These are phyloP conservation scores for Microthyrium microscopicum DNA, from an alignment of 2,329 filamentous ascomycete species.

Conservation along the genomic window DNA sequence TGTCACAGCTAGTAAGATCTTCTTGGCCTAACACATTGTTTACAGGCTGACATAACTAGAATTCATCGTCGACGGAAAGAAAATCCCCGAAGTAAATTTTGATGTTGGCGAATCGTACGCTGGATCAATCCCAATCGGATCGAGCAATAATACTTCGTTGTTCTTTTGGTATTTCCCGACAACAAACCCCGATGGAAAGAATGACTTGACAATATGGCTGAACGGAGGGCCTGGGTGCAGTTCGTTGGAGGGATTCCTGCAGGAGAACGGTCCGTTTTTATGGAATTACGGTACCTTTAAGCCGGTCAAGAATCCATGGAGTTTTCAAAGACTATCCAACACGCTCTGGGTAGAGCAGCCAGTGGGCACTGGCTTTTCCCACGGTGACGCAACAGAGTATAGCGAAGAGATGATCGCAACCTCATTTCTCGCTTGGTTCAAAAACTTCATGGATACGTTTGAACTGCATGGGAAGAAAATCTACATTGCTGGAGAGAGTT, in stretches of 20 bases:
- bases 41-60: too few relatives aligned
- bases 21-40: too few relatives aligned
- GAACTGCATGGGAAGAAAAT: constrained; percentile 48
- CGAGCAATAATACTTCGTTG: constrained; percentile 28
- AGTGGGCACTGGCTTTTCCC: constrained; percentile 50
- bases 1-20: too few relatives aligned
- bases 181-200: constrained; percentile 26
- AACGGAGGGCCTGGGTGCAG: constrained; percentile 29
- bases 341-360: constrained; percentile 62
- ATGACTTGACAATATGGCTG: constrained; percentile 35
- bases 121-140: constrained; percentile 35
- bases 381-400: constrained; percentile 45
- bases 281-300: constrained; percentile 28
- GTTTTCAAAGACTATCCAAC: constrained; percentile 50
- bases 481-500: constrained; percentile 59
- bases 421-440: constrained; percentile 66
- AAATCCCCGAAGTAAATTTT: constrained; percentile 31
- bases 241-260: constrained; percentile 30
- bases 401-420: constrained; percentile 50
- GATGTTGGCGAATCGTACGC: constrained; percentile 28
- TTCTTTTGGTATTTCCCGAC: constrained; percentile 42
- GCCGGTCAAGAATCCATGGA: constrained; percentile 27
- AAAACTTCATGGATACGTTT: constrained; percentile 60
- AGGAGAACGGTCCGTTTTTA: constrained; percentile 30
- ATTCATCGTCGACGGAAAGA: constrained; percentile 21